Evolutionary conservation across 306 rosid species (phyloP).

Genomic region (Hippophae gyantsensis): DNA sequence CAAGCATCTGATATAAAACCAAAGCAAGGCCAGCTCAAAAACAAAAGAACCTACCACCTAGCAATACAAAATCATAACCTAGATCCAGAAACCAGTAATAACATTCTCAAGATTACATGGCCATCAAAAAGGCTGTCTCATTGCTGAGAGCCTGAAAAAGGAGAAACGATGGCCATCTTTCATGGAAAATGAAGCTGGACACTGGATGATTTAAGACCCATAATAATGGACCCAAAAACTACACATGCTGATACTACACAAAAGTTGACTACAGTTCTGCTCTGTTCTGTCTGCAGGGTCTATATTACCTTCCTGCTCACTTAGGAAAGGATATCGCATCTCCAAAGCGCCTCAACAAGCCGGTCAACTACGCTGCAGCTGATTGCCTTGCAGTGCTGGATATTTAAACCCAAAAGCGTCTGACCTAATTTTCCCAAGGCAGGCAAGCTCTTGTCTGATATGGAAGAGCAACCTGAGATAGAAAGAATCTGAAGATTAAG

Average conservation of each 20-base stretch:
- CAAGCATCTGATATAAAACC: constrained; percentile 30
- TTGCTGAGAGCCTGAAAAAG: constrained; percentile 33
- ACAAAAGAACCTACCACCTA: constrained; percentile 34
- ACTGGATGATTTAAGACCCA: constrained; percentile 56
- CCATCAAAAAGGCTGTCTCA: constrained; percentile 30
- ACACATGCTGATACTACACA: constrained; percentile 21
- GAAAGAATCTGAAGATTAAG: constrained; percentile 62
- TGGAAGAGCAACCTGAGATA: constrained; percentile 47
- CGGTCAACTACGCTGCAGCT: constrained; percentile 39
- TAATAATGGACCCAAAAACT: constrained; percentile 69
- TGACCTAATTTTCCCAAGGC: constrained; percentile 49
- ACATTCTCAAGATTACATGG: constrained; percentile 49
- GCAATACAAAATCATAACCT: constrained; percentile 32
- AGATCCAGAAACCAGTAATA: constrained; percentile 39
- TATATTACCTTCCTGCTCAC: constrained; percentile 8
- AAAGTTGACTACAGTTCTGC: constrained; percentile 32
- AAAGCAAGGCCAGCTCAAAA: constrained; percentile 35
- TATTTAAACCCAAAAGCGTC: constrained; percentile 66
- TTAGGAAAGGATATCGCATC: constrained; percentile 72
- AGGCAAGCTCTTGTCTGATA: constrained; percentile 53
- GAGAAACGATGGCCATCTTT: constrained; percentile 36
- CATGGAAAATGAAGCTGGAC: constrained; percentile 55
- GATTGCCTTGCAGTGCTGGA: constrained; percentile 60
- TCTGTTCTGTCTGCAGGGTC: neutral
- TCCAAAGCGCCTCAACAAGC: constrained; percentile 58